phyloP scores from a whole-genome alignment of 371 early-diverging fungal species.

The Batrachochytrium dendrobatidis region DNA sequence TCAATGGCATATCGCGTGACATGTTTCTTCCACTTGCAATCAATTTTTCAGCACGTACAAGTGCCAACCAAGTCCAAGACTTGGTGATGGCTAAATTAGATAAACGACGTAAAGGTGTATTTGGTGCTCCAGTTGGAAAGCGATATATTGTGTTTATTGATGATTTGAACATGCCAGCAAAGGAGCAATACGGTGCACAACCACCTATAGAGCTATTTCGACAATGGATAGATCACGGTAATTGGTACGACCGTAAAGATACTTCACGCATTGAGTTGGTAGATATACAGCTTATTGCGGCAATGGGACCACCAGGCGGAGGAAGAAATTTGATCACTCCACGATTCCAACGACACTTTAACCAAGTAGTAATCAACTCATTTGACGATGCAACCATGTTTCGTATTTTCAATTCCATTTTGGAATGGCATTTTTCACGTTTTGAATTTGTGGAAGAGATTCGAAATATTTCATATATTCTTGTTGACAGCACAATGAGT shows the following conservation, averaged over 20 bases:
- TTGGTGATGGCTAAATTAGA: conserved; percentile 52
- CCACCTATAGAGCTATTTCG: conserved; percentile 53
- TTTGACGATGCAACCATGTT: conserved; percentile 47
- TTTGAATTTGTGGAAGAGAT: conserved; percentile 43
- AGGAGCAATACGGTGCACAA: conserved; percentile 53
- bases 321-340: conserved; percentile 47
- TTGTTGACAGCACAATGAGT: conserved; percentile 38
- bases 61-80: conserved; percentile 46
- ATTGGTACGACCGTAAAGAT: conserved; percentile 57
- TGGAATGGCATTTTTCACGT: conserved; percentile 48
- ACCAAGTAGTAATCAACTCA: conserved; percentile 48
- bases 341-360: conserved; percentile 48
- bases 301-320: conserved; percentile 52
- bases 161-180: conserved; percentile 52
- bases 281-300: conserved; percentile 45
- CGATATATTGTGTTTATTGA: conserved; percentile 46
- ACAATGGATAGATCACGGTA: conserved; percentile 50
- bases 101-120: conserved; percentile 51
- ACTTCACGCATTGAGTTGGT: conserved; percentile 43
- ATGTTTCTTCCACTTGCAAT: conserved; percentile 43
- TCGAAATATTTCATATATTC: conserved; percentile 15
- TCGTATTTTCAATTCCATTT: conserved; percentile 41
- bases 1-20: conserved; percentile 38
- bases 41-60: conserved; percentile 49
- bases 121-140: conserved; percentile 44